These are phyloP conservation scores for Daedalea quercina DNA, from an alignment of 768 basidiomycete genomes.

Conservation along the genomic window DNA sequence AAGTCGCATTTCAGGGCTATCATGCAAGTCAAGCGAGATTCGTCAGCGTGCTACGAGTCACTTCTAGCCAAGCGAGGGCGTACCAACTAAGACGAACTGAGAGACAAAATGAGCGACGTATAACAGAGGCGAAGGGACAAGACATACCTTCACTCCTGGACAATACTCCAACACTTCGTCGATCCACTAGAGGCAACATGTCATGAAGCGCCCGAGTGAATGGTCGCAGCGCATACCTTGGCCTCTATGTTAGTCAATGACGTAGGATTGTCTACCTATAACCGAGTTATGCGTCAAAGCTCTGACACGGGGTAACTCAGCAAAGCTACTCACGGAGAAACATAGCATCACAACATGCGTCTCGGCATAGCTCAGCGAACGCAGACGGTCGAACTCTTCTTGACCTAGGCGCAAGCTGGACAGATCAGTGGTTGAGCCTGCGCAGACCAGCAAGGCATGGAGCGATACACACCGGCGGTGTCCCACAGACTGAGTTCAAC, in stretches of 20 bases:
- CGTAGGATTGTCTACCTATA: slow-evolving; percentile 86
- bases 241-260: slow-evolving; percentile 94
- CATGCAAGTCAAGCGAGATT: background rate
- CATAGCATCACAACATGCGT: slow-evolving; percentile 96
- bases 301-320: background rate
- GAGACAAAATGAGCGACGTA: background rate
- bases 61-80: slow-evolving; percentile 25
- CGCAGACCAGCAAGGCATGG: background rate
- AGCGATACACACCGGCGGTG: slow-evolving; percentile 70
- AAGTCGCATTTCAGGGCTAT: slow-evolving; percentile 94
- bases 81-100: slow-evolving; percentile 85
- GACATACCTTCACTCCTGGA: slow-evolving; percentile 84
- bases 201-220: background rate
- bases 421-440: slow-evolving; percentile 16
- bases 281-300: slow-evolving; percentile 1
- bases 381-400: slow-evolving; percentile 90
- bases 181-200: slow-evolving; percentile 67
- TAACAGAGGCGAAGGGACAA: slow-evolving; percentile 7
- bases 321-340: slow-evolving; percentile 74
- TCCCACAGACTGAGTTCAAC: slow-evolving; percentile 97
- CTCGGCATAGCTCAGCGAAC: slow-evolving; percentile 94
- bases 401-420: slow-evolving; percentile 54
- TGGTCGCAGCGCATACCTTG: slow-evolving; percentile 45
- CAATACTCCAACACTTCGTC: slow-evolving; percentile 90
- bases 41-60: background rate